phyloP scores from a whole-genome alignment of 164 flowering plant genomes.

The Umbilicus rupestris region DNA sequence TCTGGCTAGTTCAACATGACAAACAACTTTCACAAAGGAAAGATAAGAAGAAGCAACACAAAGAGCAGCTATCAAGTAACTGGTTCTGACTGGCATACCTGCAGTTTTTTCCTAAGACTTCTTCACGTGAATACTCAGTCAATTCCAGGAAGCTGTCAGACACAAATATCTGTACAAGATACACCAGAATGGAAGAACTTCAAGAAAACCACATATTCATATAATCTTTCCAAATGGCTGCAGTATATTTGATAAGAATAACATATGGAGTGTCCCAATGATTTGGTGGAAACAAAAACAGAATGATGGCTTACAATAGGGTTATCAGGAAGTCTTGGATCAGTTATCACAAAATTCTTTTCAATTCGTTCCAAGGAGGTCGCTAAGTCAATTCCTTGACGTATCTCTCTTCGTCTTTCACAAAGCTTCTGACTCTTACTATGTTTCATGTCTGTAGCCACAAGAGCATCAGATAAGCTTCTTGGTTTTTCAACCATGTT shows the following conservation, averaged over 20 bases:
- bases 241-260: neutral
- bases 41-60: neutral
- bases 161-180: slow-evolving; percentile 76
- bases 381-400: slow-evolving; percentile 93
- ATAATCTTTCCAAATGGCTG: neutral
- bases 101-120: slow-evolving; percentile 90
- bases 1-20: neutral
- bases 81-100: slow-evolving; percentile 36
- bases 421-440: slow-evolving; percentile 64
- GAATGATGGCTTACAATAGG: slow-evolving; percentile 68
- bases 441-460: slow-evolving; percentile 53
- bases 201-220: neutral
- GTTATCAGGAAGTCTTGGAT: slow-evolving; percentile 96
- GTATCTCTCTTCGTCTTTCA: slow-evolving; percentile 69
- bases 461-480: slow-evolving; percentile 60
- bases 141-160: slow-evolving; percentile 96
- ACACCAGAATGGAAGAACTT: neutral
- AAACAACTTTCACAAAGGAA: neutral
- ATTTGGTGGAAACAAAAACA: neutral
- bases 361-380: slow-evolving; percentile 97
- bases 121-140: slow-evolving; percentile 91
- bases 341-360: slow-evolving; percentile 92
- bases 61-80: neutral
- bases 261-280: neutral
- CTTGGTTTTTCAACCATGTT: slow-evolving; percentile 23